Evolutionary conservation across 1,284 basidiomycete genomes (phyloP), one percentile per base, ranked within the genome.

Genomic region (Sphagnurus paluster): DNA sequence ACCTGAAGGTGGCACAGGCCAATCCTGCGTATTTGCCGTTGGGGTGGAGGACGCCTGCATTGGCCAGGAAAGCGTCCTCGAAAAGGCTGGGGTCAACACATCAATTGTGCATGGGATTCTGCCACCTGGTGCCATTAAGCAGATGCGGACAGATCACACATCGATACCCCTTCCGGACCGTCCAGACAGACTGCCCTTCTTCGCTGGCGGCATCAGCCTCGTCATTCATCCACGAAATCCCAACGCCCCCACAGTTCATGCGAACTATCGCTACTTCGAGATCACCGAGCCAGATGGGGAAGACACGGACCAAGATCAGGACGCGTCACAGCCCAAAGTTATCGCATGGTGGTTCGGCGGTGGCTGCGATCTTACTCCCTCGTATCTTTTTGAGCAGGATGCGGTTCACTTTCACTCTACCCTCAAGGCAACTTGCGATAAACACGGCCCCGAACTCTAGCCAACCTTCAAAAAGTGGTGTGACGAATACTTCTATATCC

Each of bases 271-370:
- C 44, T 99, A 98, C 71, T 99, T 99, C 66, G 97, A 98, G 70
- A 79, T 93, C 55, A 83, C 82, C 11, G 80, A 88, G 54, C 71
- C 72, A 29, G 59, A 51, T 2, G 57, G 50, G 11, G 16, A 44
- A 7, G 19, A 37, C 34, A 62, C 67, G 24, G 68, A 65, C 30
- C 56, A n/a, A n/a, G n/a, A n/a, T n/a, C n/a, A 64, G 26, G 56
- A 64, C 28, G 26, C 17, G 7, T 17, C 44, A 26, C 57, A 68
- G 42, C 64, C 72, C 9, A 76, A 80, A 56, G 67, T 90, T 10
- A 67, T 93, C 29, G 88, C 93, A 7, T 99, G 95, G 94, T 99
- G 97, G 97, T 99, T 98, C 61, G 96, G 96, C 35, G 96, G 96
- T 28, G 96, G 96, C n/a, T 84, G 85, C 2, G 96, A 99, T 65